These are phyloP conservation scores for Scenedesmus sp. DNA, from an alignment of 163 green algal species.

Conservation along the genomic window DNA sequence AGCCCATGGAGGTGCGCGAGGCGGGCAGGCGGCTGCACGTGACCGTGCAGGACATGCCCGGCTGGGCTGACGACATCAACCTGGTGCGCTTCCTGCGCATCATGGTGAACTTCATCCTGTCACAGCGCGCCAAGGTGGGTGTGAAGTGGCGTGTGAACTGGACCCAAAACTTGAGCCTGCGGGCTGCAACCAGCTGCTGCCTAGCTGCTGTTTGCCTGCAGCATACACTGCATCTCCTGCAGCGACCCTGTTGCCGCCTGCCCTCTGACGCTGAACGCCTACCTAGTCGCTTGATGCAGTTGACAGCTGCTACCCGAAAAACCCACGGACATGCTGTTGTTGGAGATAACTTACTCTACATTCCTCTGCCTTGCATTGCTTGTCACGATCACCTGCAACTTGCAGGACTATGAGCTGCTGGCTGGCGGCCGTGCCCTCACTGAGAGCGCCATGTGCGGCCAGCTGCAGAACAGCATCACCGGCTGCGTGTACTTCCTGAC, in stretches of 20 bases:
- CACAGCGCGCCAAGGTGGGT: constrained; percentile 38
- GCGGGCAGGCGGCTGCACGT: constrained; percentile 28
- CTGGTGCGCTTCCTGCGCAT: constrained; percentile 40
- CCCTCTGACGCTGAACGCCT: too few relatives aligned
- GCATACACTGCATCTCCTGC: too few relatives aligned
- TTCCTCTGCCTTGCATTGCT: too few relatives aligned
- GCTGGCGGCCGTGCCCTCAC: neutral
- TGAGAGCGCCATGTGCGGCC: constrained; percentile 15
- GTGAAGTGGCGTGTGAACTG: neutral
- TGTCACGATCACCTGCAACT: too few relatives aligned
- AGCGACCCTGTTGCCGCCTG: too few relatives aligned
- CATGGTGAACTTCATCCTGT: constrained; percentile 32
- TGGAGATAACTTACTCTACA: too few relatives aligned
- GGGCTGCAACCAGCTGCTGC: neutral
- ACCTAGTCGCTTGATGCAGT: too few relatives aligned
- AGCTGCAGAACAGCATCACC: constrained; percentile 41
- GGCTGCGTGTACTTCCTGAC: constrained; percentile 27
- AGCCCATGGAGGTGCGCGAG: constrained; percentile 45
- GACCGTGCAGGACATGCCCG: constrained; percentile 48
- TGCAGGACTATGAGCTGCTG: constrained; percentile 13
- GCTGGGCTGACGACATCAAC: constrained; percentile 55
- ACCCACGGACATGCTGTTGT: too few relatives aligned
- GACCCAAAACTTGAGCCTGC: neutral
- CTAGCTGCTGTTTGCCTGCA: neutral
- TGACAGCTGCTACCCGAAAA: too few relatives aligned